Percentiles rank a stretch among this genome's conserved stretches.
Conservation (phyloP, 2,329 filamentous ascomycete species). For the Hansfordia pulvinata region DNA sequence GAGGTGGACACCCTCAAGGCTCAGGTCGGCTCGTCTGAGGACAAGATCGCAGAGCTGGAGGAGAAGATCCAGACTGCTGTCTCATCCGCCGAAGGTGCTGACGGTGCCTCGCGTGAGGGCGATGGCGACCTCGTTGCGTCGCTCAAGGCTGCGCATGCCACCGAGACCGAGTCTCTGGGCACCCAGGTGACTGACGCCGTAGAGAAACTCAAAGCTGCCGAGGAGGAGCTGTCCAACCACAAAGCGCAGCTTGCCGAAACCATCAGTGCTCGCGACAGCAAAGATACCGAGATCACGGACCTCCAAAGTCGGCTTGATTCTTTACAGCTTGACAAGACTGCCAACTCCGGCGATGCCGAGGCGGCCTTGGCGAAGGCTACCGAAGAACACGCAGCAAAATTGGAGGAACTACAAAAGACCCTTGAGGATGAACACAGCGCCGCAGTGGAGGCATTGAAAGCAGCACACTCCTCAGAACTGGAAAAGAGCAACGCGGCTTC, state of each 20-base stretch:
- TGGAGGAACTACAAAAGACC: conserved; percentile 34
- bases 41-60: conserved; percentile 39
- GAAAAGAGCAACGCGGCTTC: conserved; percentile 29
- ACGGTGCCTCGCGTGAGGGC: conserved; percentile 26
- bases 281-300: conserved; percentile 30
- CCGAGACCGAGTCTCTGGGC: conserved; percentile 31
- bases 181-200: conserved; percentile 31
- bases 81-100: conserved; percentile 19
- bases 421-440: conserved; percentile 36
- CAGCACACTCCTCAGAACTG: conserved; percentile 37
- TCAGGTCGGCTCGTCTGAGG: conserved; percentile 40
- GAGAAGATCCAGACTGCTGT: conserved; percentile 32
- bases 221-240: conserved; percentile 35
- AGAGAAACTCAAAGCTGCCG: conserved; percentile 35
- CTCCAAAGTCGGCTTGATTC: conserved; percentile 37
- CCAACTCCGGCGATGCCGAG: conserved; percentile 22
- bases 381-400: conserved; percentile 32
- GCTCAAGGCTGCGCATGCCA: conserved; percentile 35
- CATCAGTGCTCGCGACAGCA: conserved; percentile 32
- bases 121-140: conserved; percentile 32
- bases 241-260: conserved; percentile 34
- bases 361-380: conserved; percentile 21
- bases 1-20: conserved; percentile 43
- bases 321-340: conserved; percentile 25
- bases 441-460: conserved; percentile 33